Conservation (phyloP, 1,284 basidiomycete species). For the Albatrellus sp. region DNA sequence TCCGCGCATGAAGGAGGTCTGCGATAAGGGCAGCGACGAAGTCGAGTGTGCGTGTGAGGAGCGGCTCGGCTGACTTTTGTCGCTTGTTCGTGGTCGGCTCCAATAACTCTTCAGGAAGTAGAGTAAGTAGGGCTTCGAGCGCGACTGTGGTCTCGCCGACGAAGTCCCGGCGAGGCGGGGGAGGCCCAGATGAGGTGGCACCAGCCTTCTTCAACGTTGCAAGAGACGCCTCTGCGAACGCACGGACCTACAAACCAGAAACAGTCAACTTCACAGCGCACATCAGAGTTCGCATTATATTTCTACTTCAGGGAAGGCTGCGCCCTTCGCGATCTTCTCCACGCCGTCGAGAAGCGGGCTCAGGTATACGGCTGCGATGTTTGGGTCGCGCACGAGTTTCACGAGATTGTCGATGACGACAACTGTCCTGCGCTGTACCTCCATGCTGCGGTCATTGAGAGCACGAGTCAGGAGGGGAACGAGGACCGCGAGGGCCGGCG, state of each 20-base stretch:
- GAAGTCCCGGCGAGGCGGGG: conserved; percentile 55
- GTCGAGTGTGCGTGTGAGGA: conserved; percentile 42
- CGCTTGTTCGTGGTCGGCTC: conserved; percentile 33
- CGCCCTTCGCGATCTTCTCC: conserved; percentile 80
- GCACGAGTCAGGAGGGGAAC: conserved; percentile 89
- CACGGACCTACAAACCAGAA: conserved; percentile 51
- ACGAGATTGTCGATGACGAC: conserved; percentile 96
- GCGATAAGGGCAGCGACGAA: conserved; percentile 68
- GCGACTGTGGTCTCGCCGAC: conserved; percentile 46
- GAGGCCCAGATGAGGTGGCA: conserved; percentile 59
- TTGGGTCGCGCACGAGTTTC: conserved; percentile 91
- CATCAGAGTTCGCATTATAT: conserved; percentile 15
- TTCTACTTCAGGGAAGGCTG: conserved; percentile 92
- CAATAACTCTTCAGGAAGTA: conserved; percentile 43
- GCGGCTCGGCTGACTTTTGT: conserved; percentile 30
- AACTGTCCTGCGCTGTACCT: conserved; percentile 80
- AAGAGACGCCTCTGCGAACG: conserved; percentile 76
- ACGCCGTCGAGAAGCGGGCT: conserved; percentile 87
- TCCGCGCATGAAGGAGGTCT: conserved; percentile 63
- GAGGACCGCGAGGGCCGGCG: conserved; percentile 91
- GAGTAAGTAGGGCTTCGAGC: conserved; percentile 42
- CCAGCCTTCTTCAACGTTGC: conserved; percentile 71
- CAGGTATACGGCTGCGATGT: conserved; percentile 83
- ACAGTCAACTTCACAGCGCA: conserved; percentile 9
- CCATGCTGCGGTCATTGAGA: conserved; percentile 93